Conservation (phyloP, 805 yeast species). For the Spathaspora arborariae region DNA sequence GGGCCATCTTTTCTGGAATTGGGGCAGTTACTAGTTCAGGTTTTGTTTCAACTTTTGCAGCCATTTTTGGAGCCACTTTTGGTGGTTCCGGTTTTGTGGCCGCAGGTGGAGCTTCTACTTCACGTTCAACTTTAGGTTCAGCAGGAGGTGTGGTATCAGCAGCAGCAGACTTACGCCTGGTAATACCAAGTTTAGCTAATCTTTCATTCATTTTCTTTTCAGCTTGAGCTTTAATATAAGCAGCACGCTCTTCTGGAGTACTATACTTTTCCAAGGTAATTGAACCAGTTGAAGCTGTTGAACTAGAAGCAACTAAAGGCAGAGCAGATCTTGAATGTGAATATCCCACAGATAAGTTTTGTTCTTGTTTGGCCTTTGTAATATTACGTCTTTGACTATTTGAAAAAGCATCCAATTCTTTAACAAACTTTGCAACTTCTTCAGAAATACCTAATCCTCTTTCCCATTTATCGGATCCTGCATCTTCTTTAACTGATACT, state of each 20-base stretch:
- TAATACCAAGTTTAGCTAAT: slow-evolving; percentile 74
- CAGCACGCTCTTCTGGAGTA: slow-evolving; percentile 66
- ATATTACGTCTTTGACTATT: slow-evolving; percentile 8
- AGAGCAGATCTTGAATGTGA: slow-evolving; percentile 4
- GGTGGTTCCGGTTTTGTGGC: background rate
- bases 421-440: slow-evolving; percentile 59
- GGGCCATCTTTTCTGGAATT: background rate
- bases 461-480: slow-evolving; percentile 72
- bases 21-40: slow-evolving; percentile 7
- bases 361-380: slow-evolving; percentile 9
- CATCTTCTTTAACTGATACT: slow-evolving; percentile 38
- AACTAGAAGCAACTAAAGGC: slow-evolving; percentile 6
- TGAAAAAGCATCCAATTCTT: slow-evolving; percentile 39
- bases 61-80: background rate
- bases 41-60: slow-evolving; percentile 1
- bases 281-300: slow-evolving; percentile 4
- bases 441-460: slow-evolving; percentile 71
- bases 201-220: slow-evolving; percentile 78
- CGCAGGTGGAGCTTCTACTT: background rate
- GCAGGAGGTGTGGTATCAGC: slow-evolving; percentile 5
- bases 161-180: slow-evolving; percentile 28
- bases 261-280: slow-evolving; percentile 21
- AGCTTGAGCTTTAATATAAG: slow-evolving; percentile 75
- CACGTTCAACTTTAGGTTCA: slow-evolving; percentile 2
- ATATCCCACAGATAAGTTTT: background rate